These are phyloP conservation scores for Fraxinus platypoda DNA, from an alignment of 305 asterid species.

Conservation along the genomic window DNA sequence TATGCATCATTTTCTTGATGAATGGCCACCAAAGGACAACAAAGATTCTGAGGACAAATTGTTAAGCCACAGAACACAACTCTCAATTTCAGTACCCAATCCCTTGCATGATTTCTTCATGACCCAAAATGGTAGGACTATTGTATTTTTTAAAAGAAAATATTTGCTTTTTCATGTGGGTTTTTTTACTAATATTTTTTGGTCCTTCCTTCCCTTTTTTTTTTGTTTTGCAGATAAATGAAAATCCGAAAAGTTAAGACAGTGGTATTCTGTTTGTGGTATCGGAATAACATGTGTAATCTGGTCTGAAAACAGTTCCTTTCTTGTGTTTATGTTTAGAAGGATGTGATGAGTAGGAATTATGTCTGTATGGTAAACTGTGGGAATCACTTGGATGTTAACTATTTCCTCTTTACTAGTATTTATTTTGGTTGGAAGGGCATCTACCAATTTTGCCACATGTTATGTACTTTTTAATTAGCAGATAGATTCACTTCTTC, in stretches of 20 bases:
- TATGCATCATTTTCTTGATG: conserved; percentile 87
- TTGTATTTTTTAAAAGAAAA: too few relatives aligned
- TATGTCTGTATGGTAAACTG: conserved; percentile 15
- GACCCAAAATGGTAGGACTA: conserved; percentile 48
- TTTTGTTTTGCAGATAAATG: conserved; percentile 44
- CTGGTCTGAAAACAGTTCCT: conserved; percentile 5
- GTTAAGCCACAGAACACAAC: conserved; percentile 50
- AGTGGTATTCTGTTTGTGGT: conserved; percentile 20
- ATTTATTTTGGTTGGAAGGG: conserved; percentile 35
- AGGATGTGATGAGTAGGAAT: conserved; percentile 7
- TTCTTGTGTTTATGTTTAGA: conserved; percentile 2
- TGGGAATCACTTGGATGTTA: conserved; percentile 30
- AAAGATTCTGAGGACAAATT: conserved; percentile 46
- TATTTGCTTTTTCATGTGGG: neutral
- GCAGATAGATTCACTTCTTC: conserved; percentile 12
- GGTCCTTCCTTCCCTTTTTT: neutral
- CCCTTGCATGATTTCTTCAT: conserved; percentile 73
- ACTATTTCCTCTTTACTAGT: conserved; percentile 28
- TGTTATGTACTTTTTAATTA: conserved; percentile 22
- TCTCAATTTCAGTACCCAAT: conserved; percentile 60
- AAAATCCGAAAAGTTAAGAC: conserved; percentile 31
- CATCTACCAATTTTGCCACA: conserved; percentile 44
- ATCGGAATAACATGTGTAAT: conserved; percentile 19
- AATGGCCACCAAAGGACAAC: conserved; percentile 63
- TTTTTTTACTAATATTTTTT: neutral